These are phyloP conservation scores for Trichoderma erinaceum DNA, from an alignment of 495 filamentous ascomycete species.

Conservation along the genomic window DNA sequence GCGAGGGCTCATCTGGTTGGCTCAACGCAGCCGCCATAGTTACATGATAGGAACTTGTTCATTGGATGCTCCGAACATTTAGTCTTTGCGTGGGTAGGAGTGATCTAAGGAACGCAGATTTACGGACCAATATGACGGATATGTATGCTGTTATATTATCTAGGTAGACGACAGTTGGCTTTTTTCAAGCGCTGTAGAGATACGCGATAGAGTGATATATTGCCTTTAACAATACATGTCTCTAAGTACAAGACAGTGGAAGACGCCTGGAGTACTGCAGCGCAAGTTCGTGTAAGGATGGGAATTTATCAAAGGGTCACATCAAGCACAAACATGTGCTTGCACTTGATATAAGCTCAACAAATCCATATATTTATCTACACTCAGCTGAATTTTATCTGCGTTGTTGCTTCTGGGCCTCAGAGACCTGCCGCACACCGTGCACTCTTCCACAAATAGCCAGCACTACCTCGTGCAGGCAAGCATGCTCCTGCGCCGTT, in stretches of 20 bases:
- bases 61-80: not conserved
- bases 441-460: too few relatives aligned
- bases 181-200: too few relatives aligned
- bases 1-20: slow-evolving; percentile 18
- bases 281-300: not conserved
- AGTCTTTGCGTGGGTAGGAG: not conserved
- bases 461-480: too few relatives aligned
- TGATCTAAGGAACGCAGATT: not conserved
- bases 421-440: too few relatives aligned
- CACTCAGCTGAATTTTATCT: too few relatives aligned
- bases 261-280: not conserved
- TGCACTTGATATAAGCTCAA: too few relatives aligned
- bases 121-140: not conserved
- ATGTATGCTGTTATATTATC: not conserved
- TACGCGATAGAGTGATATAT: not conserved
- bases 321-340: too few relatives aligned
- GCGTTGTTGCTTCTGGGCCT: too few relatives aligned
- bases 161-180: too few relatives aligned
- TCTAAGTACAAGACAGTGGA: not conserved
- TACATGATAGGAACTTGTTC: not conserved
- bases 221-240: not conserved
- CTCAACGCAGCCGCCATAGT: slow-evolving; percentile 17
- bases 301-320: not conserved
- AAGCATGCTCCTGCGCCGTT: too few relatives aligned
- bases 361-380: too few relatives aligned